Evolutionary conservation across 768 basidiomycete genomes (phyloP).

Genomic region (Psilocybe cubensis): DNA sequence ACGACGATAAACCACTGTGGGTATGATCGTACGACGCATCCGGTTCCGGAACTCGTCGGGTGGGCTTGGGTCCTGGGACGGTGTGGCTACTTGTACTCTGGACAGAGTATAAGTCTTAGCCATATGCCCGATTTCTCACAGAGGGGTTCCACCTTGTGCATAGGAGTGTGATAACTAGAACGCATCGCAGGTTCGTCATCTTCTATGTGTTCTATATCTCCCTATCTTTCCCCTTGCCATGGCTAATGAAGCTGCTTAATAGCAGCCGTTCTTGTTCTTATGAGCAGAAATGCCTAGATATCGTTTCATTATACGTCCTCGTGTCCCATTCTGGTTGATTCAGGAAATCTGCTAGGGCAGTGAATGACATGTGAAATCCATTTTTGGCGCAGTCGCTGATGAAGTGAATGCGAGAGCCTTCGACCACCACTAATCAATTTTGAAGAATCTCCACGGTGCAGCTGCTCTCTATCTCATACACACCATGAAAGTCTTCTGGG

Average conservation of each 20-base stretch:
- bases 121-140: neutral
- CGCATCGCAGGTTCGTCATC: neutral
- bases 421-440: neutral
- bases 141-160: neutral
- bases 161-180: neutral
- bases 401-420: neutral
- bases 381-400: neutral
- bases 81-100: too few species aligned
- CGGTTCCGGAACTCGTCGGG: neutral
- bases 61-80: too few species aligned
- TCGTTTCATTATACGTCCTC: neutral
- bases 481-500: neutral
- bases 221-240: neutral
- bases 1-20: too few species aligned
- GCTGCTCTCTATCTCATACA: neutral
- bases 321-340: neutral
- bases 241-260: neutral
- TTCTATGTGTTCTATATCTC: neutral
- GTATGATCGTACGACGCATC: too few species aligned
- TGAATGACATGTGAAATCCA: neutral
- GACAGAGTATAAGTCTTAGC: neutral
- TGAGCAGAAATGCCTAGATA: neutral
- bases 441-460: neutral
- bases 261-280: neutral
- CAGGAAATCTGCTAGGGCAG: neutral